These are phyloP conservation scores for Elaeagnus macrophylla DNA, from an alignment of 306 rosid species.

Conservation along the genomic window DNA sequence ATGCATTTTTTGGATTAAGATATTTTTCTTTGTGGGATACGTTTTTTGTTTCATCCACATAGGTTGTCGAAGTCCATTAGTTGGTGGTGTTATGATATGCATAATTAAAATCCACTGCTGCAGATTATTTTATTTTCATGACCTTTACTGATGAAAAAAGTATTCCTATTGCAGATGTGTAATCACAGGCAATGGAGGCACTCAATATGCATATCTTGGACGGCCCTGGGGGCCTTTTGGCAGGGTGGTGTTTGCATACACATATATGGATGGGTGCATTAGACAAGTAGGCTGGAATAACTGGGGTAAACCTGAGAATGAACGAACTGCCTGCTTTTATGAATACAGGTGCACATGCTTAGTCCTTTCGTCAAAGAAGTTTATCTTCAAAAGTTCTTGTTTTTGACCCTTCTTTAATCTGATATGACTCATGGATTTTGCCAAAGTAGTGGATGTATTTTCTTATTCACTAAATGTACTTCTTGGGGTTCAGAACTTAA, in stretches of 20 bases:
- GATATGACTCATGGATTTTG: no score
- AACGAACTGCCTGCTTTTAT: slow-evolving; percentile 65
- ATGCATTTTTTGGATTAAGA: neutral
- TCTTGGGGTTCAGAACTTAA: no score
- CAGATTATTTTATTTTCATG: slow-evolving; percentile 3
- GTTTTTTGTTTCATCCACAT: neutral
- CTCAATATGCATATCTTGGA: slow-evolving; percentile 53
- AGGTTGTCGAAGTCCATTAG: no score
- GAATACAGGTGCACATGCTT: slow-evolving; percentile 52
- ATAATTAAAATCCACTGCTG: slow-evolving; percentile 1
- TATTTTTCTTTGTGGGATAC: neutral
- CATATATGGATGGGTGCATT: slow-evolving; percentile 66
- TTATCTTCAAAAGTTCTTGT: no score
- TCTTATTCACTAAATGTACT: no score
- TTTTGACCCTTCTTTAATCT: no score
- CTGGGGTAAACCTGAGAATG: slow-evolving; percentile 76
- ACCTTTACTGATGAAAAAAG: slow-evolving; percentile 12
- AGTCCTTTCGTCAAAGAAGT: slow-evolving; percentile 3
- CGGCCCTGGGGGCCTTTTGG: slow-evolving; percentile 96
- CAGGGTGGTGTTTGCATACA: slow-evolving; percentile 75
- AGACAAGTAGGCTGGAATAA: slow-evolving; percentile 68
- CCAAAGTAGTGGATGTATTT: no score
- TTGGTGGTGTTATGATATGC: neutral
- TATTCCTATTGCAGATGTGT: slow-evolving; percentile 49
- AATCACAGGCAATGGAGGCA: slow-evolving; percentile 62